Base-by-base conservation (phyloP, 805 yeast species). In the Blastobotrys mokoenaii region DNA sequence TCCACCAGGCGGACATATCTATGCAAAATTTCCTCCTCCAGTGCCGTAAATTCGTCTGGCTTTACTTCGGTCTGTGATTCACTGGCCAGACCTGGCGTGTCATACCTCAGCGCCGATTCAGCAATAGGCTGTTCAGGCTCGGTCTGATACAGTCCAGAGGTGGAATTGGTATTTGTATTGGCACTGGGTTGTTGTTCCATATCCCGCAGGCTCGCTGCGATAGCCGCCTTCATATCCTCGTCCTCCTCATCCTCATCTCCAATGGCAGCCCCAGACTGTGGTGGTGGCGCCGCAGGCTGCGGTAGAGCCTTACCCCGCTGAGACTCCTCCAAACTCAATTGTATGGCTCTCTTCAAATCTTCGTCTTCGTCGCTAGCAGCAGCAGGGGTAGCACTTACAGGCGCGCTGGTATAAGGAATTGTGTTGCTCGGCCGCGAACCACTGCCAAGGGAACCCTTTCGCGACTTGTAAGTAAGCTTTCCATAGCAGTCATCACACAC, bases 401-500 rank as follows among this genome's bases (percentile, higher is more conserved):
- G 33, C 14, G 42, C 20, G 3, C 25, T 25, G 12, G 44, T 14
- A 30, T 46, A 20, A 10, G 18, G 38, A 7, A 30, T 41, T 46
- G 42, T 51, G 22, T 41, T 50, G 34, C 22, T 34, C 40, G 34
- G 53, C 53, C 46, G 62, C 60, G 42, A 51, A 49, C 44, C 51
- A 32, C 16, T 27, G 15, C 43, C 10, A 32, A 41, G 43, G 32
- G 44, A 39, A 44, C 45, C 29, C 53, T 42, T 45, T 45, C 33
- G 20, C 37, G 38, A 27, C 57, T 71, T 75, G 46, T 53, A 49
- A 43, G 66, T 70, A 25, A 80, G 72, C 54, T 80, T 84, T 41
- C 75, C 81, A 59, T 73, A 77, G 62, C 98, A 93, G 48, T 83
- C 82, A 55, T 88, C 97, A 65, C 98, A 93, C 0, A 90, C 97